Evolutionary conservation across 176 grass and related monocot genomes (phyloP).

Genomic region (Musa beccarii): DNA sequence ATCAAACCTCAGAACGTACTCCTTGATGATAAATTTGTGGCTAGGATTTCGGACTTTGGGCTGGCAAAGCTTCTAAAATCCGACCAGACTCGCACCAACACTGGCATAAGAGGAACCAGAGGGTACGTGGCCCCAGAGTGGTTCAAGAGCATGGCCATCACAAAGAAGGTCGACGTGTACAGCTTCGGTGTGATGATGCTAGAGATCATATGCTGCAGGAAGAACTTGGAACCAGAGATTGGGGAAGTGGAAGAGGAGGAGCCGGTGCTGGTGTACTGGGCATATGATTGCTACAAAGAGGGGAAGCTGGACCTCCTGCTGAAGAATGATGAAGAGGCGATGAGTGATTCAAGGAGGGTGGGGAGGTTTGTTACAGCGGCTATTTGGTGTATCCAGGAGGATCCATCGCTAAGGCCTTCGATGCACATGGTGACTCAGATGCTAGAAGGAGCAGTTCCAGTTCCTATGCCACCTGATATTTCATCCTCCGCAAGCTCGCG

Average conservation of each 20-base stretch:
- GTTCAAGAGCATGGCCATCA: constrained; percentile 23
- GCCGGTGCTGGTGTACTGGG: constrained; percentile 17
- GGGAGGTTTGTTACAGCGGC: constrained; percentile 37
- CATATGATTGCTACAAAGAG: not conserved
- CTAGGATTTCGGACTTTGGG: constrained; percentile 38
- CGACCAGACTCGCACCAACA: constrained; percentile 27
- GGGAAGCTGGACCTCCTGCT: constrained; percentile 8
- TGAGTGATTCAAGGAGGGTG: constrained; percentile 13
- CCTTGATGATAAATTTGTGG: constrained; percentile 22
- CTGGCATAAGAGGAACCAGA: constrained; percentile 21
- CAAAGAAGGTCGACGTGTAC: constrained; percentile 31
- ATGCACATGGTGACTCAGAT: constrained; percentile 39
- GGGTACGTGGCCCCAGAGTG: constrained; percentile 34
- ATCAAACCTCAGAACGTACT: constrained; percentile 37
- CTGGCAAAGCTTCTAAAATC: constrained; percentile 30
- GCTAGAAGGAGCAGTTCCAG: constrained; percentile 5
- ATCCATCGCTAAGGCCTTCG: constrained; percentile 32
- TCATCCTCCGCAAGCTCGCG: not conserved
- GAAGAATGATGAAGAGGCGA: constrained; percentile 19
- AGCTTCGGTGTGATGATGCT: constrained; percentile 35
- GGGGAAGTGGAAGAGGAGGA: not conserved
- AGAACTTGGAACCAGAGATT: not conserved
- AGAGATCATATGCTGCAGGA: constrained; percentile 22
- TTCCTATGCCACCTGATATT: constrained; percentile 30
- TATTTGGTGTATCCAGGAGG: constrained; percentile 55